Percentiles rank a stretch among this genome's conserved stretches.
These are phyloP conservation scores for Elaphomyces granulatus DNA, from an alignment of 495 filamentous ascomycete species.

Conservation along the genomic window DNA sequence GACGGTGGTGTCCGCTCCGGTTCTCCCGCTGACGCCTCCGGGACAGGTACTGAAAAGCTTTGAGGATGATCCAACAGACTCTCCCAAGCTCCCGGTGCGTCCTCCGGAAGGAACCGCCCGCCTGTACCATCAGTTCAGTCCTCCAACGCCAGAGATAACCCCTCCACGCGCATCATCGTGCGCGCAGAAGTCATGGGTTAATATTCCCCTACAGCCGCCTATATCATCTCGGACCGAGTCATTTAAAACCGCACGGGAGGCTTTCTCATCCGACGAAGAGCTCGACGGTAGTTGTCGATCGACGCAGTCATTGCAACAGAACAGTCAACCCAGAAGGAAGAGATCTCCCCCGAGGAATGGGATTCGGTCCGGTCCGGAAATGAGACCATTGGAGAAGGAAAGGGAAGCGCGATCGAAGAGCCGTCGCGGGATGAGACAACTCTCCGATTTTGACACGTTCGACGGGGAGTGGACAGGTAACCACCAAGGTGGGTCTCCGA, in stretches of 20 bases:
- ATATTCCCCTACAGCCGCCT: conserved; percentile 19
- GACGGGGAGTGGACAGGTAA: conserved; percentile 18
- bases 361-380: not conserved
- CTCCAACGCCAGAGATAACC: conserved; percentile 59
- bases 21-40: conserved; percentile 30
- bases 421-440: not conserved
- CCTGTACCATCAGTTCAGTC: conserved; percentile 48
- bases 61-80: conserved; percentile 4
- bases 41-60: conserved; percentile 9
- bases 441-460: conserved; percentile 10
- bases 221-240: conserved; percentile 49
- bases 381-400: not conserved
- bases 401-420: too few species aligned
- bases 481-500: not conserved
- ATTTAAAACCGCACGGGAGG: conserved; percentile 58
- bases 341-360: conserved; percentile 2
- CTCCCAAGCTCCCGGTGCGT: conserved; percentile 3
- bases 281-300: conserved; percentile 36
- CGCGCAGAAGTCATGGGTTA: conserved; percentile 30
- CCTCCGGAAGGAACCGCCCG: conserved; percentile 29
- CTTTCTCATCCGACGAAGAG: conserved; percentile 47
- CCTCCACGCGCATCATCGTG: conserved; percentile 41
- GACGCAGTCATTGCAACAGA: conserved; percentile 14
- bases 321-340: conserved; percentile 18
- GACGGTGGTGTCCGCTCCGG: conserved; percentile 11